Base-by-base conservation (phyloP, 495 filamentous ascomycete genomes). In the Neurospora sp. region DNA sequence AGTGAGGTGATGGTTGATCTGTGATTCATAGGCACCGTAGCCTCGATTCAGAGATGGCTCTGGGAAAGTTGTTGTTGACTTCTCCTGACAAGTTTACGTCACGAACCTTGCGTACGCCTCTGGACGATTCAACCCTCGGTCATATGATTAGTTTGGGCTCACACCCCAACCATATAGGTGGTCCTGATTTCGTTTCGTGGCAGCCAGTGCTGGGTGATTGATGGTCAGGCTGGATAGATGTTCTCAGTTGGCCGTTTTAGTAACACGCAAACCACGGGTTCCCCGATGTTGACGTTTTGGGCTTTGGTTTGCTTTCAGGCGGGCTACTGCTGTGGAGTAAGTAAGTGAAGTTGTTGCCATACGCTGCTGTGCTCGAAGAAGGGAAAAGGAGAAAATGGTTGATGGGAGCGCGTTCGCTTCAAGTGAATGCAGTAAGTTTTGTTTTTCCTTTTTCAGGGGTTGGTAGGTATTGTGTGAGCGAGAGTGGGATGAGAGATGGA, bases 391-490 rank as follows among this genome's bases (percentile, higher is more conserved):
- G 39, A 31, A 54, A 27, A 59, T 1, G 48, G n/a, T 18, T 72
- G 31, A 14, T 35, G 37, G 14, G 44, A 66, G 40, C n/a, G 48
- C 73, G 39, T 20, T 18, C 1, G 6, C 27, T 66, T 16, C 48
- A 16, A 16, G 14, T 18, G 5, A 18, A 31, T 66, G 54, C 27
- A 35, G 27, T 9, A 35, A 14, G 27, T 66, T 66, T 27, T 35
- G 54, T 66, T 9, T 66, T 74, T 39, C 71, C 46, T 62, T 75
- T 72, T 70, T 35, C 31, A 66, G 59, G 73, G 59, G 73, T 59
- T 69, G 69, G 59, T 75, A 40, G 69, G 59, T 75, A 40, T 72
- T 72, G 73, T 75, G 48, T 69, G 62, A 66, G 40, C 44, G 73
- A 69, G 73, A 35, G 42, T 46, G 70, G 42, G 38, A 41, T 39